Evolutionary conservation across 352 stramenopile species (phyloP).

Genomic region (Phytophthora capsici): DNA sequence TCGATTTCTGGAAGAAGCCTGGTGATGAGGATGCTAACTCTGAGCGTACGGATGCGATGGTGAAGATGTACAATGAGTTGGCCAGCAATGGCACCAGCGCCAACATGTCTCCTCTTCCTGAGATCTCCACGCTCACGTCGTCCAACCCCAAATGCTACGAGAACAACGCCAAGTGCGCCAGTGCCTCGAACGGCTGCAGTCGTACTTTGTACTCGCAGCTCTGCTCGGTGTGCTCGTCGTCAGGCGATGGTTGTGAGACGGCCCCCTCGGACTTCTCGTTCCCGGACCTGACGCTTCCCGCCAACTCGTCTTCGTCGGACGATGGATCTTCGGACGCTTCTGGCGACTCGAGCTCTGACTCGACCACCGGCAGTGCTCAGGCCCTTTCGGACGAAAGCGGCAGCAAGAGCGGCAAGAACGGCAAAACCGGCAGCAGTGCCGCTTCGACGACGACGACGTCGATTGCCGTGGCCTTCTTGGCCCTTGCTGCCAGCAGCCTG

Average conservation of each 20-base stretch:
- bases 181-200: slow-evolving; percentile 52
- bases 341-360: slow-evolving; percentile 11
- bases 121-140: slow-evolving; percentile 36
- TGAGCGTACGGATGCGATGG: slow-evolving; percentile 43
- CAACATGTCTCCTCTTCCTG: slow-evolving; percentile 61
- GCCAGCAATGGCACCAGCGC: slow-evolving; percentile 35
- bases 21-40: slow-evolving; percentile 49
- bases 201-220: slow-evolving; percentile 69
- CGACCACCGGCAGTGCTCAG: slow-evolving; percentile 15
- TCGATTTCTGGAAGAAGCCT: slow-evolving; percentile 74
- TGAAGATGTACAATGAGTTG: slow-evolving; percentile 61
- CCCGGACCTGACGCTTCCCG: slow-evolving; percentile 45
- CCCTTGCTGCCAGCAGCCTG: slow-evolving; percentile 29
- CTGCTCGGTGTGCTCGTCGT: slow-evolving; percentile 57
- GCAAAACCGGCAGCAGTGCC: slow-evolving; percentile 16
- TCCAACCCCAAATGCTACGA: slow-evolving; percentile 75
- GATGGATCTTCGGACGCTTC: slow-evolving; percentile 7
- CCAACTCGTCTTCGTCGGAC: slow-evolving; percentile 23
- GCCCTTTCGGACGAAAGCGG: slow-evolving; percentile 14
- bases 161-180: slow-evolving; percentile 59
- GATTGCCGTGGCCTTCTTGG: slow-evolving; percentile 30
- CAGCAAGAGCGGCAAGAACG: slow-evolving; percentile 1
- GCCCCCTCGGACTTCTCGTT: slow-evolving; percentile 53
- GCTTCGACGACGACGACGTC: slow-evolving; percentile 23
- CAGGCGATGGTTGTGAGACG: slow-evolving; percentile 37